Evolutionary conservation across 202 grass and related monocot species (phyloP), one percentile per base, ranked within the genome.

Genomic region (Panicum virgatum): DNA sequence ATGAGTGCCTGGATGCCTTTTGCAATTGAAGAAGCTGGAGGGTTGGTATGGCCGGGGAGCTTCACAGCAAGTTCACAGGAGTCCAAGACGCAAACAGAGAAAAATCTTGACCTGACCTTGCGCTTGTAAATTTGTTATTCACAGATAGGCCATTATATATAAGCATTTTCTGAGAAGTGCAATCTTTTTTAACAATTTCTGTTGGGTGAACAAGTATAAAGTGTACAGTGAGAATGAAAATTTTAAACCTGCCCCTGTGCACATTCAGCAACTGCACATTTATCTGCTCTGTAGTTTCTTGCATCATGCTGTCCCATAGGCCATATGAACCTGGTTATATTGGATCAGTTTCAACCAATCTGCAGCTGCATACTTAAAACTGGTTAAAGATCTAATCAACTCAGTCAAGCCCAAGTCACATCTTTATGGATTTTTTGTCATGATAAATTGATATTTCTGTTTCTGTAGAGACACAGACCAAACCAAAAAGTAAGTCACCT

Each of bases 21-120:
- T 37, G 76, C 82, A 45, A 63, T 83, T 26, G 89, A 90, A 80
- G 81, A 90, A 75, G 72, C 78, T 27, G 50, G 32, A 34, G 32
- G 63, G 16, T 53, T 77, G 51, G 74, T 66, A 43, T 96, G 96
- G 96, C 89, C 93, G 23, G 89, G 93, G 74, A 96, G 85, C 81
- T 96, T 92, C 85, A 88, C 84, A 86, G 76, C 51, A 73, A 78
- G 83, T 82, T 81, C 81, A 77, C 80, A 85, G 9, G 66, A 85
- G 57, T 14, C 51, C 16, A 83, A 64, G 30, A 81, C 84, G 59
- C 64, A 87, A 67, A 27, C 42, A 46, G 75, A 92, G 64, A 78
- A 90, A 77, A 87, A 83, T 63, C 84, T 96, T 76, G 96, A 99
- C 58, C 84, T 99, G 83, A 96, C 58, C 81, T 77, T 99, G 32